Base-by-base conservation (phyloP, 2,329 filamentous ascomycete species). In the Pseudogymnoascus sp. region DNA sequence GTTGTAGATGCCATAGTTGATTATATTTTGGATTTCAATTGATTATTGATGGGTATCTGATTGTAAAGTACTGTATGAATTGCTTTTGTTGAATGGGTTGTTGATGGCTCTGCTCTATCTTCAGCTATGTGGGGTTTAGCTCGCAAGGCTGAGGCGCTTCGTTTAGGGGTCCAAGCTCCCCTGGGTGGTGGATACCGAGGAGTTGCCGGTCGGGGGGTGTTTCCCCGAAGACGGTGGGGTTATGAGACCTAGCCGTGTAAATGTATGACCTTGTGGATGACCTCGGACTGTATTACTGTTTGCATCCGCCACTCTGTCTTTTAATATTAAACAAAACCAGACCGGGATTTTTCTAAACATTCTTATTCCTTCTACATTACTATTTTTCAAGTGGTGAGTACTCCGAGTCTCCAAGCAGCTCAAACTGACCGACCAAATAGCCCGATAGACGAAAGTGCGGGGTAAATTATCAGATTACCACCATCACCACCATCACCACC, bases 191-290 rank as follows among this genome's bases (percentile, higher is more conserved):
- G 51, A 57, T 34, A 57, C 51, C 51, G 51, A 57, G 4, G 51
- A 57, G 29, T 34, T 57, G 29, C 26, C 29, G 26, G 26, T 57
- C 51, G 51, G 51, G 51, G 51, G 51, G 29, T 34, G 29, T 57
- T 57, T 57, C 16, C 51, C 51, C 51, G 51, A 57, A 57, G 14
- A 57, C 51, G n/a, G 51, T 18, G 51, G 51, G 51, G 51, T 57
- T 31, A 34, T 18, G 26, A 10, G 51, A 57, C 51, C 26, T 34
- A 18, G 26, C 29, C 26, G 51, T 57, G 26, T 31, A 57, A 34
- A 34, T 57, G 51, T 57, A 34, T 34, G n/a, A 57, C n/a, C 26
- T 6, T 34, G 31, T 57, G 12, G n/a, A 34, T 7, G n/a, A 14
- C 29, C 51, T 57, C n/a, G 51, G 51, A 18, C 26, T 12, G 26